Conservation (phyloP, 805 yeast species). For the Metschnikowia baotianmanensis region DNA sequence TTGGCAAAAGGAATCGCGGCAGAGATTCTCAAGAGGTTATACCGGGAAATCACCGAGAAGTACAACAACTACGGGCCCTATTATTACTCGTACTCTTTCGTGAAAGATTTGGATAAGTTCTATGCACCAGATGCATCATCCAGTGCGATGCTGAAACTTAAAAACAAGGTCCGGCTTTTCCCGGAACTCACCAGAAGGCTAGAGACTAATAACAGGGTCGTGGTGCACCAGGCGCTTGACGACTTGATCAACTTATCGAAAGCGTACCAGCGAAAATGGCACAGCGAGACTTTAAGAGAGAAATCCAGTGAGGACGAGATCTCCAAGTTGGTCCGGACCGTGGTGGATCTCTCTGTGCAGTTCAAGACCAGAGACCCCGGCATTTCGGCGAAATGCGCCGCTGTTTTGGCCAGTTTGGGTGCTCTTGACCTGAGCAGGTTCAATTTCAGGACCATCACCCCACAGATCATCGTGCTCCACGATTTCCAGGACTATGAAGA, state of each 20-base stretch:
- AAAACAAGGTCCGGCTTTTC: conserved; percentile 36
- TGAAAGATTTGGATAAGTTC: conserved; percentile 22
- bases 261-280: conserved; percentile 50
- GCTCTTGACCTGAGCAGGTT: conserved; percentile 65
- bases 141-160: conserved; percentile 31
- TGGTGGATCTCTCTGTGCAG: conserved; percentile 55
- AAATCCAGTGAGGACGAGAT: conserved; percentile 23
- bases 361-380: conserved; percentile 47
- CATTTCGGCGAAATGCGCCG: conserved; percentile 60
- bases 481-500: conserved; percentile 66
- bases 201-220: conserved; percentile 62
- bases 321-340: conserved; percentile 49
- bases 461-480: conserved; percentile 49
- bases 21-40: conserved; percentile 43
- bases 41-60: conserved; percentile 30
- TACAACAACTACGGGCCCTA: conserved; percentile 48
- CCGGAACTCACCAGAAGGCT: conserved; percentile 56
- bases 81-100: conserved; percentile 50
- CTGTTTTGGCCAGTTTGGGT: conserved; percentile 74
- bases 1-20: conserved; percentile 52
- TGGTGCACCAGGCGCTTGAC: conserved; percentile 66
- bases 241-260: conserved; percentile 57
- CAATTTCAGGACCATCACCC: conserved; percentile 39
- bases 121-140: conserved; percentile 23
- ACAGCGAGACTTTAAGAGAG: conserved; percentile 41